phyloP scores from a whole-genome alignment of 768 basidiomycete genomes.

The Hirschioporus abietinus region DNA sequence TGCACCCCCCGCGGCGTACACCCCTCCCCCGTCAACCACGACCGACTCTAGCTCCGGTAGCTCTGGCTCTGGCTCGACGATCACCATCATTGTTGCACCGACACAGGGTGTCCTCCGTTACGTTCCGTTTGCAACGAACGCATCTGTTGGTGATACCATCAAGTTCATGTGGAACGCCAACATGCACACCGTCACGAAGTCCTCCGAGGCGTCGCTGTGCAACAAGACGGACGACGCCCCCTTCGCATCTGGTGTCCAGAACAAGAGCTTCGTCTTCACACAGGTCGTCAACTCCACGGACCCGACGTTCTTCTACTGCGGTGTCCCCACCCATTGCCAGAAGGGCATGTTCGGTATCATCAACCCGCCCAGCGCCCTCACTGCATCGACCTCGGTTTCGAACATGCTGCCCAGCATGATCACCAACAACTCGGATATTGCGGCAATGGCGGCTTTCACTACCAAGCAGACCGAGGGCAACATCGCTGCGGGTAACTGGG shows the following conservation, averaged over 20 bases:
- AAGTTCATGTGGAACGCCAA: constrained; percentile 74
- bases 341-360: constrained; percentile 87
- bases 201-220: constrained; percentile 60
- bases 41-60: constrained; percentile 20
- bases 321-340: constrained; percentile 61
- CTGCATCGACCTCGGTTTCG: constrained; percentile 41
- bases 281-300: constrained; percentile 70
- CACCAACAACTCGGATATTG: constrained; percentile 43
- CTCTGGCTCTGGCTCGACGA: constrained; percentile 51
- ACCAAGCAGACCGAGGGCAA: constrained; percentile 43
- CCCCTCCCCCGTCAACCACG: constrained; percentile 21
- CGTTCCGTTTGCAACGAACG: constrained; percentile 70
- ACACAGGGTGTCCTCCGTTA: constrained; percentile 71
- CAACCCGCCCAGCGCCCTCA: constrained; percentile 52
- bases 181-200: constrained; percentile 81
- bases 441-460: constrained; percentile 51
- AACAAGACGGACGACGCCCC: constrained; percentile 57
- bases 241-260: constrained; percentile 64
- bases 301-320: constrained; percentile 74
- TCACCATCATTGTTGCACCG: constrained; percentile 76
- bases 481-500: constrained; percentile 50
- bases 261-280: constrained; percentile 60
- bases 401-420: constrained; percentile 44
- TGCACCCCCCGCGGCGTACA: constrained; percentile 24
- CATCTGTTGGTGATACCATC: constrained; percentile 72